A percentile compares a stretch with the other conserved stretches of the same genome.
phyloP scores from a whole-genome alignment of 345 rosid genomes.

The Geranium brycei region DNA sequence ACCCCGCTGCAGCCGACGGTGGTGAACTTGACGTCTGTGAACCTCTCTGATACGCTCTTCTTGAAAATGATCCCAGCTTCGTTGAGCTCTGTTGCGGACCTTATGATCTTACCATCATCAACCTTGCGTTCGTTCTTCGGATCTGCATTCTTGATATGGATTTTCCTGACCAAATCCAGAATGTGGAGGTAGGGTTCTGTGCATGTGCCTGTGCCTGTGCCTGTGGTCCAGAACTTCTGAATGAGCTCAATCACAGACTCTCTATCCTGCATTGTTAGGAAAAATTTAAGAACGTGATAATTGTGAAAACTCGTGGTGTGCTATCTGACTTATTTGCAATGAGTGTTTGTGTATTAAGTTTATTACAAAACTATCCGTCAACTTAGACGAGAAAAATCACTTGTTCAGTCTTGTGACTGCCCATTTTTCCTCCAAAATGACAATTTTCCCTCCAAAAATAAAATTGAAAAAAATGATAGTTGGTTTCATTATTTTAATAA shows the following conservation, averaged over 20 bases:
- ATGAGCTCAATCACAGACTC: not conserved
- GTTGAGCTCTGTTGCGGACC: not conserved
- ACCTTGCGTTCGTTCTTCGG: not conserved
- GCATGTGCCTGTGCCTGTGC: not conserved
- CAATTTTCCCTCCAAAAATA: no score
- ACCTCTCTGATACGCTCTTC: not conserved
- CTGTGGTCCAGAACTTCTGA: not conserved
- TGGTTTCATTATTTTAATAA: no score
- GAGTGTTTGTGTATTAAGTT: no score
- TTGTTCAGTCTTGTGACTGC: no score
- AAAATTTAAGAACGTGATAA: no score
- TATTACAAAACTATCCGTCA: no score
- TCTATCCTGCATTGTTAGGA: not conserved
- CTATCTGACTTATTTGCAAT: no score
- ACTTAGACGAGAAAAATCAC: no score
- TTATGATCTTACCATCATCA: not conserved
- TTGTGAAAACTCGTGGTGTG: no score
- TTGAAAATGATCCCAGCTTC: not conserved
- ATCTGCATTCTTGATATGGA: not conserved
- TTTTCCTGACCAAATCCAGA: not conserved
- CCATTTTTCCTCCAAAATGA: no score
- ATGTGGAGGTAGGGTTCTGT: not conserved
- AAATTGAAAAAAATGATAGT: no score
- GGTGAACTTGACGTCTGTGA: not conserved
- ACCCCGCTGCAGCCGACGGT: not conserved